Evolutionary conservation across 306 rosid species (phyloP), one percentile per base, ranked within the genome.

Genomic region (Lotus japonicus): DNA sequence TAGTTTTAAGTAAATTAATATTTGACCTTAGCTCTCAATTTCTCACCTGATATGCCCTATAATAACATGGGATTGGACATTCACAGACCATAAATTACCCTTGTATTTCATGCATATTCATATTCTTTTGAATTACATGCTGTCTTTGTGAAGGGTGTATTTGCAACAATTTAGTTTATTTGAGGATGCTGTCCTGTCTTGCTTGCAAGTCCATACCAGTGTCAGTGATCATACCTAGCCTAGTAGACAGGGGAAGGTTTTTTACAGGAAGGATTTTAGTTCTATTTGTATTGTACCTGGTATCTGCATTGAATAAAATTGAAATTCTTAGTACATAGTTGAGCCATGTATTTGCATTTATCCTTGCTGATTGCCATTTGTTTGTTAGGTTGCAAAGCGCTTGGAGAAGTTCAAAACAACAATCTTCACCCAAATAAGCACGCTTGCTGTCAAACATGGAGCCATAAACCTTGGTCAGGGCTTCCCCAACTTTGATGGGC

Each of bases 391-490:
- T 71, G 85, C 99, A 12, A 90, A 88, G 83, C 95, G 97, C 51
- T 77, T 90, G 64, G 99, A 90, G 81, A 94, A 90, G 78, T 88
- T 94, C 80, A 86, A 88, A 70, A 90, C 97, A 2, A 88, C 96
- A 61, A 94, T 94, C 59, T 94, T 94, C 81, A 90, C 95, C 3
- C 94, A 85, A 78, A 94, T 94, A 95, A 94, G 95, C 62, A 86
- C 58, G 75, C 90, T 94, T 10, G 99, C 97, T 16, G 52, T 77
- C 75, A 84, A 86, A 80, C 88, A 92, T 43, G 91, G 91, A 59
- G 98, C 95, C 64, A 86, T 92, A 73, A 89, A 92, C 79, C 96
- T 92, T 12, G 98, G 96, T 41, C 98, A 89, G 77, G 98, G 98
- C 58, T 92, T 92, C 66, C 98, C 98, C 39, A 92, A 92, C 74